Percentiles rank a stretch among this genome's conserved stretches.
These are phyloP conservation scores for Chaetomiaceae sp. DNA, from an alignment of 2,329 filamentous ascomycete genomes.

Conservation along the genomic window DNA sequence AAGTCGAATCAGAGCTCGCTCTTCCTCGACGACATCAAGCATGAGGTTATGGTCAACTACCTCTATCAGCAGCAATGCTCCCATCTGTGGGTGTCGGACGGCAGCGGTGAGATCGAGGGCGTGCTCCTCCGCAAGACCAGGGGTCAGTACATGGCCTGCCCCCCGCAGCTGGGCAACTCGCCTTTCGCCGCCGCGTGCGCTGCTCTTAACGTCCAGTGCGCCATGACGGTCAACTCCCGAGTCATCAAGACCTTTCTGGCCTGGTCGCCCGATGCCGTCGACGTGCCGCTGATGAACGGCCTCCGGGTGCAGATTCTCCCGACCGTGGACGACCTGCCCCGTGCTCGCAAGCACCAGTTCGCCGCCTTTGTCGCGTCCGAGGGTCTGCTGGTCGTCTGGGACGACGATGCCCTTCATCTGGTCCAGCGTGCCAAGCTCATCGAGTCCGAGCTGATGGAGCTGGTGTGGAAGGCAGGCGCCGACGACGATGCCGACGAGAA, in stretches of 20 bases:
- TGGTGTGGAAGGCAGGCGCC: constrained; percentile 62
- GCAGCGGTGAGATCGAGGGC: constrained; percentile 62
- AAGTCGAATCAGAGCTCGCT: constrained; percentile 44
- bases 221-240: constrained; percentile 74
- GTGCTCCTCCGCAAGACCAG: constrained; percentile 63
- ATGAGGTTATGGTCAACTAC: constrained; percentile 80
- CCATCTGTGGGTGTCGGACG: constrained; percentile 66
- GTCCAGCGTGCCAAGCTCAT: constrained; percentile 64
- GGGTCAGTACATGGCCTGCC: constrained; percentile 67
- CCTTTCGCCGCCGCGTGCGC: constrained; percentile 58
- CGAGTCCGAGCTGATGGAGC: constrained; percentile 69
- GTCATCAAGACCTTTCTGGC: constrained; percentile 73
- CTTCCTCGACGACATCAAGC: constrained; percentile 66
- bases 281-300: constrained; percentile 70
- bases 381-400: constrained; percentile 71
- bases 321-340: constrained; percentile 61
- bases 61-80: constrained; percentile 74
- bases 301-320: constrained; percentile 71
- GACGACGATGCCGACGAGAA: constrained; percentile 48
- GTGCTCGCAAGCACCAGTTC: constrained; percentile 71
- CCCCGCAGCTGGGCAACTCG: constrained; percentile 56
- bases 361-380: constrained; percentile 71
- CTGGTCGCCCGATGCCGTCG: constrained; percentile 65
- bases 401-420: constrained; percentile 69
- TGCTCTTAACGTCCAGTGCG: constrained; percentile 67